Percentiles rank a stretch among this genome's conserved stretches.
These are phyloP conservation scores for Melanogaster broomeanus DNA, from an alignment of 768 basidiomycete species.

Conservation along the genomic window DNA sequence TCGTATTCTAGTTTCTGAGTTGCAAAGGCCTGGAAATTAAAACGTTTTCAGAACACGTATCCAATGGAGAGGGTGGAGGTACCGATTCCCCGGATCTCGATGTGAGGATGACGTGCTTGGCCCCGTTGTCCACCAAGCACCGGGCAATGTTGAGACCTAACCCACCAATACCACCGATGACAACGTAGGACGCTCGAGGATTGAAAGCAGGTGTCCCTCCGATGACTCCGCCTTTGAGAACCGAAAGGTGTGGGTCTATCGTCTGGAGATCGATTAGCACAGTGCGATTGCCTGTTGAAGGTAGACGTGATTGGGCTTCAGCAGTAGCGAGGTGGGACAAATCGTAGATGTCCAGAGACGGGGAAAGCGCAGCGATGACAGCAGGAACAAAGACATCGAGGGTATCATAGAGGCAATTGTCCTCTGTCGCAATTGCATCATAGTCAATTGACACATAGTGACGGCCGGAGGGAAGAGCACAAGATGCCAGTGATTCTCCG, in stretches of 20 bases:
- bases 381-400: neutral
- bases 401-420: neutral
- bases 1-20: neutral
- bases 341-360: neutral
- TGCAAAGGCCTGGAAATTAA: neutral
- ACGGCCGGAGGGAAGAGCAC: neutral
- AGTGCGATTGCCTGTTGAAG: no score
- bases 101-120: constrained; percentile 22
- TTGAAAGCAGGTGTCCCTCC: neutral
- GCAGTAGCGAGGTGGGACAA: neutral
- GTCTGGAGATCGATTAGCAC: neutral
- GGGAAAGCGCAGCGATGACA: neutral
- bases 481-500: neutral
- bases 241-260: neutral
- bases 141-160: neutral
- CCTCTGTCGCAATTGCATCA: neutral
- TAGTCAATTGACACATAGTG: neutral
- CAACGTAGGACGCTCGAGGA: neutral
- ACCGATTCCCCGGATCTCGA: constrained; percentile 13
- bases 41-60: neutral
- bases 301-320: neutral
- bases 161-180: neutral
- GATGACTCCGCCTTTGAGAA: neutral
- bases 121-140: constrained; percentile 6
- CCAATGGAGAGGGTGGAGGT: neutral